Evolutionary conservation across 2,329 filamentous ascomycete genomes (phyloP), one percentile per base, ranked within the genome.

Genomic region (Penicillium sp.): DNA sequence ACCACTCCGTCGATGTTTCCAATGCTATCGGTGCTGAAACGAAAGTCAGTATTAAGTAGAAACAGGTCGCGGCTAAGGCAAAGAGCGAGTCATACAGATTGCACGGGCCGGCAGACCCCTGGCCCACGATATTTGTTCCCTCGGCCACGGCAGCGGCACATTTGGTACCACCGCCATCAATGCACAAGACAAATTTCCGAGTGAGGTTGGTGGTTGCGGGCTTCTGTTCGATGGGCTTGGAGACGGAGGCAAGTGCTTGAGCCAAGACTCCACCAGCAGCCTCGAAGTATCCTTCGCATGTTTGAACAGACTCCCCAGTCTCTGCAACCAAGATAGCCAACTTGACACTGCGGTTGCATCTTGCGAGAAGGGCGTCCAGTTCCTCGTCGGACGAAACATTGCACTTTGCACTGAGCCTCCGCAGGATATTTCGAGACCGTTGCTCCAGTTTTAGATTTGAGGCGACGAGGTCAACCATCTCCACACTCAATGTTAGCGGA

Each of bases 121-220:
- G 59, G 2, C 66, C 68, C 0, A 61, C 46, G 4, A 58, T 42
- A 2, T 69, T 70, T 16, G 62, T 48, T 1, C 51, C 49, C 14
- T 67, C 63, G 5, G 71, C 53, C 10, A 75, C 53, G 2, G 66
- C 67, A n/a, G 74, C 76, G 18, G 72, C 74, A 54, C 74, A 76
- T 55, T 76, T 76, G 3, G 67, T 75, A 0, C 74, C 75, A 14
- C 76, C 76, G 0, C 74, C 75, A 61, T 78, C 75, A 16, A 78
- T 67, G 35, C 74, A 76, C 2, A 78, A 61, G 3, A 71, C 65
- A 29, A 63, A 59, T 2, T 23, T 32, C 13, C 41, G n/a, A 7
- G 18, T 30, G 6, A 8, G 23, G 8, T 0, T 30, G 19, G 10
- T 23, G 13, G 10, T 23, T 3, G n/a, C 11, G 4, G 42, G 23